These are phyloP conservation scores for Penicillium sp. DNA, from an alignment of 2,329 filamentous ascomycete species.

Conservation along the genomic window DNA sequence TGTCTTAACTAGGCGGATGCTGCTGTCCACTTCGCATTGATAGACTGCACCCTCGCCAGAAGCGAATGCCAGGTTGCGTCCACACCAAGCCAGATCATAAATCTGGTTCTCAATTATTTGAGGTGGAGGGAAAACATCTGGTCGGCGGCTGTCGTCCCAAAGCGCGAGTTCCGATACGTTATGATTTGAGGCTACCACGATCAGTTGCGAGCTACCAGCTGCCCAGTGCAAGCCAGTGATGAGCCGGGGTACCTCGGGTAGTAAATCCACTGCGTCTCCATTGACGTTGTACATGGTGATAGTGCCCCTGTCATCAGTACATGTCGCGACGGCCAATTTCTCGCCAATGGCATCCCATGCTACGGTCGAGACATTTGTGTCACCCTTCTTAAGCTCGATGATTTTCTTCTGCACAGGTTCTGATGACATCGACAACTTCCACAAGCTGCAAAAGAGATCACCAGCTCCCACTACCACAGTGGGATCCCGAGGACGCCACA, in stretches of 20 bases:
- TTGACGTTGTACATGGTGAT: slow-evolving; percentile 46
- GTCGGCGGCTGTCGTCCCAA: slow-evolving; percentile 43
- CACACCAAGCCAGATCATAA: slow-evolving; percentile 46
- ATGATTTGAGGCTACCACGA: slow-evolving; percentile 45
- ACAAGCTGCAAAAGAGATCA: slow-evolving; percentile 46
- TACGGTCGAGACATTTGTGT: slow-evolving; percentile 43
- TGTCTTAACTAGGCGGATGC: slow-evolving; percentile 38
- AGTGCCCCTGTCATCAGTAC: slow-evolving; percentile 42
- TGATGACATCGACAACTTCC: slow-evolving; percentile 38
- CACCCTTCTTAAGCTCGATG: slow-evolving; percentile 34
- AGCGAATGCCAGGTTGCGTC: slow-evolving; percentile 37
- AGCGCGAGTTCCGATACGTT: slow-evolving; percentile 43
- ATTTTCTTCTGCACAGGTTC: slow-evolving; percentile 36
- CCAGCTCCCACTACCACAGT: slow-evolving; percentile 43
- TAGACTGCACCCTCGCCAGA: slow-evolving; percentile 43
- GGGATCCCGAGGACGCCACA: slow-evolving; percentile 48
- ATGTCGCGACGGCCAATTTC: slow-evolving; percentile 48
- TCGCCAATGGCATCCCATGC: slow-evolving; percentile 47
- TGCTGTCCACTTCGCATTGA: slow-evolving; percentile 39
- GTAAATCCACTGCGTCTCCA: slow-evolving; percentile 44
- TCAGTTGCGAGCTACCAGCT: slow-evolving; percentile 37
- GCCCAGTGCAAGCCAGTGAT: slow-evolving; percentile 47
- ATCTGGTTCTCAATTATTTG: slow-evolving; percentile 40
- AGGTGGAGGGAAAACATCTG: slow-evolving; percentile 38
- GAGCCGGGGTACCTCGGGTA: slow-evolving; percentile 46